Base-by-base conservation (phyloP, 2,329 filamentous ascomycete species). In the Macrophomina phaseolina region DNA sequence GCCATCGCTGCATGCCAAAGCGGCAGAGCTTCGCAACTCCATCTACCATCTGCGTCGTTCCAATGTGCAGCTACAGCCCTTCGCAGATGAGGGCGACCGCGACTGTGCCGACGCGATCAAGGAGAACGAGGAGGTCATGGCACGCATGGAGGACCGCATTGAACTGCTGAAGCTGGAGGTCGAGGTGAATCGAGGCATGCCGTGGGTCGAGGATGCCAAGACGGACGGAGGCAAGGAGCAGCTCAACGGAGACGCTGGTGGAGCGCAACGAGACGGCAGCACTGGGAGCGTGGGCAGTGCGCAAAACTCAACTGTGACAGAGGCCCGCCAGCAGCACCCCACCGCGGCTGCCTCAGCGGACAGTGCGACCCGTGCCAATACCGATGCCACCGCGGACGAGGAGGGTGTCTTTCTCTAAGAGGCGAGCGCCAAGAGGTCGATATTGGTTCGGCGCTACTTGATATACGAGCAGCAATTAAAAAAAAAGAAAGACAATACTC, bases 31-130 rank as follows among this genome's bases (percentile, higher is more conserved):
- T 69, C 87, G 87, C 76, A 93, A 93, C 84, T 87, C 84, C 72
- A 89, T 93, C 74, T 84, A 86, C 30, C 90, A 94, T 78, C 87
- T 94, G 32, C 86, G 89, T 73, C 88, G 89, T 77, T 91, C 89
- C 69, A 94, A 93, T 80, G 85, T 86, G 69, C 87, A 93, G 76
- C 88, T 93, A 67, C 82, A 85, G 65, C 90, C 90, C 40, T 93
- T 87, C 72, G 89, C 90, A 66, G 84, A 88, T 55, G 79, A 82
- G 30, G 84, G 88, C 16, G 91, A 94, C 74, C 82, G 83, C 69
- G 90, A 91, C 76, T 94, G 91, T 81, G 80, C 87, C 70, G 90
- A 93, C 67, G 91, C 91, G 67, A 91, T 93, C 74, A 77, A 80
- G 66, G 91, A 94, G 79, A 93, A 93, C 78, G 84, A 89, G 71